These are phyloP conservation scores for Penicillium sp. DNA, from an alignment of 2,329 filamentous ascomycete species.

Conservation along the genomic window DNA sequence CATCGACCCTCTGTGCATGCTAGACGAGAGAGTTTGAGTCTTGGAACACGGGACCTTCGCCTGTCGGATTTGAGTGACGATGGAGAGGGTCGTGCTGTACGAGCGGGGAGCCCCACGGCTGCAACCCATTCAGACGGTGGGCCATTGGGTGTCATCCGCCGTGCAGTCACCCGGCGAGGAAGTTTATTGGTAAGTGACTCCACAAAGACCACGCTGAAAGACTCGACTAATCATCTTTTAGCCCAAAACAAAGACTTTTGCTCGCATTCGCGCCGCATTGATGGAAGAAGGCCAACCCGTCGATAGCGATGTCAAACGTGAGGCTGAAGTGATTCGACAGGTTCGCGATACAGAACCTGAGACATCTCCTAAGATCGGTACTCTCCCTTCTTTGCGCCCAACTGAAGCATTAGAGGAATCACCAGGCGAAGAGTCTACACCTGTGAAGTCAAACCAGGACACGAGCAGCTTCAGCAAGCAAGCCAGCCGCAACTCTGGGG, in stretches of 20 bases:
- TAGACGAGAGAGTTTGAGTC: constrained; percentile 82
- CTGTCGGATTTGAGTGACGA: constrained; percentile 78
- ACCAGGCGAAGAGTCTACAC: constrained; percentile 14
- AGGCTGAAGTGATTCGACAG: constrained; percentile 93
- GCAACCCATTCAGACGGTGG: constrained; percentile 49
- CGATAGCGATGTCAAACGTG: constrained; percentile 83
- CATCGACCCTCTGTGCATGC: constrained; percentile 53
- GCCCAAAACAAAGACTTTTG: constrained; percentile 97
- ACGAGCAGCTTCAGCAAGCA: constrained; percentile 75
- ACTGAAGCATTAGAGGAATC: constrained; percentile 12
- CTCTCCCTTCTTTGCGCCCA: constrained; percentile 55
- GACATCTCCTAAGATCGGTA: constrained; percentile 38
- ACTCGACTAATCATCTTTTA: constrained; percentile 36
- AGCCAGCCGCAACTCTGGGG: constrained; percentile 69
- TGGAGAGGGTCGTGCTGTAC: constrained; percentile 56
- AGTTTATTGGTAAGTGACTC: constrained; percentile 73
- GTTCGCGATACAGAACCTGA: constrained; percentile 83
- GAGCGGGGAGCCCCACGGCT: constrained; percentile 37
- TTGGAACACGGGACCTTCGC: constrained; percentile 85
- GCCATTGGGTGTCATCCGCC: constrained; percentile 74
- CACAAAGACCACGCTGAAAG: neutral
- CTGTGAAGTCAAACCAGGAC: constrained; percentile 47
- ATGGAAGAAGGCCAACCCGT: constrained; percentile 84
- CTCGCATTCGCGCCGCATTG: constrained; percentile 84
- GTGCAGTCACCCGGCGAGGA: constrained; percentile 80